Base-by-base conservation (phyloP, 306 rosid genomes). In the Acacia confusa region DNA sequence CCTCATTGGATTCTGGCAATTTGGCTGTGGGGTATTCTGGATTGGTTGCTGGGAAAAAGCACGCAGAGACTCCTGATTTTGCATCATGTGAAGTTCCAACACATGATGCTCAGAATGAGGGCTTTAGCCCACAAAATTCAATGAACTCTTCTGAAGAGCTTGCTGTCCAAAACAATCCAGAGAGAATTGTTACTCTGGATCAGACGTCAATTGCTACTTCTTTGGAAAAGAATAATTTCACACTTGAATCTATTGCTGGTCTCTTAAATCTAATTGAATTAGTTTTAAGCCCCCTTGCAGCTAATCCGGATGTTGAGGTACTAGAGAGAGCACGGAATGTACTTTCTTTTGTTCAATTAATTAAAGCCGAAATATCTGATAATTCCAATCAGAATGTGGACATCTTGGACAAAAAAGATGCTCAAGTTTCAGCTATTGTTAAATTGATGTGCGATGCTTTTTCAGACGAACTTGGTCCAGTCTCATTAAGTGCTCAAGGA, bases 231-330 rank as follows among this genome's bases (percentile, higher is more conserved):
- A 84, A 82, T 22, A 50, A 70, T 80, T 84, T 84, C 84, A 81
- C 84, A 8, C 69, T 76, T 76, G 94, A 87, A 64, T 88, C 92
- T 50, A 69, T 92, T 19, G 66, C 81, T 40, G 82, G 85, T 78
- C 77, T 91, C 65, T 85, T 95, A 81, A 85, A 84, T 77, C 77
- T 84, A 82, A 78, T 92, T 53, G 91, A 92, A 77, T 84, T 83
- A 84, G 86, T 87, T 74, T 64, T 93, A 72, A 85, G 86, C 14
- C 92, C 94, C 4, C 88, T 90, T 53, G 74, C 84, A 60, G 86
- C 86, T 72, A 87, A 92, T 87, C 86, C 85, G 81, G 91, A 93
- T 84, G 96, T 93, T 73, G 99, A 95, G 78, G 81, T 95, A 76
- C 82, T 92, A 48, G 99, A 93, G 82, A 95, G 99, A 89, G 88